Conservation (phyloP, 1,284 basidiomycete species). For the Malassezia slooffiae region DNA sequence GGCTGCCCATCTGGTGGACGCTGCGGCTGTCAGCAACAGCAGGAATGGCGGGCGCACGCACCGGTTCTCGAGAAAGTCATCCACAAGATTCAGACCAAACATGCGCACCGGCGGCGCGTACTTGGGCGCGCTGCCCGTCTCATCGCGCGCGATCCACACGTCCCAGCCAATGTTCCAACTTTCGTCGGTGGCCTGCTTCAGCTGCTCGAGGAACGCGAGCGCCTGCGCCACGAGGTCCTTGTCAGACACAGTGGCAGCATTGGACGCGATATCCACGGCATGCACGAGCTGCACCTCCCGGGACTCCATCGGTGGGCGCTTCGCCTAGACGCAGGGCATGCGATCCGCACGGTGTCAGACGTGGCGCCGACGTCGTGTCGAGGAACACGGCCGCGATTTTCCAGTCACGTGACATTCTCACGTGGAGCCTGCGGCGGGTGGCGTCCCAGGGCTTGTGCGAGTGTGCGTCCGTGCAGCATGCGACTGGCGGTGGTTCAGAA, state of each 20-base stretch:
- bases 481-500: too few relatives aligned
- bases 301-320: too few relatives aligned
- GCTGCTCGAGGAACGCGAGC: slow-evolving; percentile 12
- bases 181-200: slow-evolving; percentile 50
- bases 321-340: not conserved
- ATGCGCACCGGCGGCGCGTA: slow-evolving; percentile 66
- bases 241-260: slow-evolving; percentile 8
- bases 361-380: not conserved
- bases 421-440: not conserved
- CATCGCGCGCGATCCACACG: slow-evolving; percentile 37
- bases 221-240: slow-evolving; percentile 9
- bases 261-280: slow-evolving; percentile 16
- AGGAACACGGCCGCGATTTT: slow-evolving; percentile 2
- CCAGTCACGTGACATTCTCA: slow-evolving; percentile 8
- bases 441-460: not conserved
- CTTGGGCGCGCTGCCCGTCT: slow-evolving; percentile 56
- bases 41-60: slow-evolving; percentile 50
- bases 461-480: not conserved
- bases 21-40: not conserved
- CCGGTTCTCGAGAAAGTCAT: slow-evolving; percentile 74
- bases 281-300: slow-evolving; percentile 14
- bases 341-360: not conserved
- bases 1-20: slow-evolving; percentile 13
- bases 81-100: slow-evolving; percentile 71
- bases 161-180: slow-evolving; percentile 57